Evolutionary conservation across 495 filamentous ascomycete genomes (phyloP).

Genomic region (Rhypophila decipiens): DNA sequence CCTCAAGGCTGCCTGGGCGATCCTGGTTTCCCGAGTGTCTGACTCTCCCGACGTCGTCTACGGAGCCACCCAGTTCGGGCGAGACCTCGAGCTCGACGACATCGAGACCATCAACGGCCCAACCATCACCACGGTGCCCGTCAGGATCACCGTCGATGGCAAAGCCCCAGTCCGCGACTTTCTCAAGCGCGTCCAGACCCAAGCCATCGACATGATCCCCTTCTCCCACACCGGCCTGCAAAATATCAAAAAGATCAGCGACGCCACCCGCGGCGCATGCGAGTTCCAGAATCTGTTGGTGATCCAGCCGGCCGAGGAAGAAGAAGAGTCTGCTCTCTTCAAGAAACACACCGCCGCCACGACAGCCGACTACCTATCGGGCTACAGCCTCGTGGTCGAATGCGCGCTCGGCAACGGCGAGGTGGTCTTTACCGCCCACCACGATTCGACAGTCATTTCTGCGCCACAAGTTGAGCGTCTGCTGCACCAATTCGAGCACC

Average conservation of each 20-base stretch:
- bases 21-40: conserved; percentile 33
- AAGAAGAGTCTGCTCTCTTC: not conserved
- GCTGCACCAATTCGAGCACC: no score
- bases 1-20: not conserved
- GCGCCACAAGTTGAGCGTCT: not conserved
- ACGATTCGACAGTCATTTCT: not conserved
- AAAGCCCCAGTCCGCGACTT: conserved; percentile 5
- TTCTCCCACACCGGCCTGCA: not conserved
- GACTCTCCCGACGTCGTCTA: not conserved
- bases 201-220: not conserved
- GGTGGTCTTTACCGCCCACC: not conserved
- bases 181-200: conserved; percentile 20
- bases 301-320: not conserved
- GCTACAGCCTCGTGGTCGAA: not conserved
- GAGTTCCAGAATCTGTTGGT: not conserved
- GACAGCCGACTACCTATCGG: no score
- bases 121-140: conserved; percentile 52
- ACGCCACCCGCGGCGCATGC: not conserved
- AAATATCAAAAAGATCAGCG: not conserved
- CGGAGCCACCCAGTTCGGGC: conserved; percentile 26
- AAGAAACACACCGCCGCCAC: no score
- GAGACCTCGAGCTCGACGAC: conserved; percentile 38
- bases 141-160: conserved; percentile 31
- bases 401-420: not conserved
- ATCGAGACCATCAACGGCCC: conserved; percentile 46